Evolutionary conservation across 768 basidiomycete species (phyloP).

Genomic region (Megacollybia marginata): DNA sequence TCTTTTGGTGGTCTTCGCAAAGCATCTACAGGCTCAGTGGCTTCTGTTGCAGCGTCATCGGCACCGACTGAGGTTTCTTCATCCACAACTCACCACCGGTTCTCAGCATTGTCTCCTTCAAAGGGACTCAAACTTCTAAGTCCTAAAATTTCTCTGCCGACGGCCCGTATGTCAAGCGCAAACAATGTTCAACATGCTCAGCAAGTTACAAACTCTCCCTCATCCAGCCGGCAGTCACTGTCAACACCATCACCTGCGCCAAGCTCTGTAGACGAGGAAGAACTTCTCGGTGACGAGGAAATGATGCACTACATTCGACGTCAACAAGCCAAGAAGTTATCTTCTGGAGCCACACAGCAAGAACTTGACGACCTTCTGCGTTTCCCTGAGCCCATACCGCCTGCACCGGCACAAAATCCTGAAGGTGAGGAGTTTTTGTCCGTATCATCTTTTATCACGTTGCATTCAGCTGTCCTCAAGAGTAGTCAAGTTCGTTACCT

Average conservation of each 20-base stretch:
- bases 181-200: conserved; percentile 42
- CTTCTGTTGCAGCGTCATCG: conserved; percentile 53
- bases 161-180: conserved; percentile 47
- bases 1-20: conserved; percentile 75
- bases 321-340: conserved; percentile 83
- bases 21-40: conserved; percentile 75
- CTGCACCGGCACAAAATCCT: conserved; percentile 58
- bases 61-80: conserved; percentile 31
- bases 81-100: conserved; percentile 44
- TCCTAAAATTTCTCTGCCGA: conserved; percentile 65
- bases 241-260: conserved; percentile 84
- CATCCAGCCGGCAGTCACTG: conserved; percentile 65
- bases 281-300: conserved; percentile 88
- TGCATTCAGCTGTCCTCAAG: conserved; percentile 51
- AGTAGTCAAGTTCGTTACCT: conserved; percentile 62
- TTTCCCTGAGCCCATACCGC: conserved; percentile 87
- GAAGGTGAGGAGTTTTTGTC: conserved; percentile 43
- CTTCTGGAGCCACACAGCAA: conserved; percentile 75
- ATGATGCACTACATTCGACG: conserved; percentile 92
- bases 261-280: conserved; percentile 76
- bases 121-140: conserved; percentile 75
- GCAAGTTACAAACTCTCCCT: conserved; percentile 51
- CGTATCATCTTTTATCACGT: background rate
- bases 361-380: conserved; percentile 83
- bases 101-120: conserved; percentile 81